Evolutionary conservation across 1,284 basidiomycete genomes (phyloP), one percentile per base, ranked within the genome.

Genomic region (Peniophora sp.): DNA sequence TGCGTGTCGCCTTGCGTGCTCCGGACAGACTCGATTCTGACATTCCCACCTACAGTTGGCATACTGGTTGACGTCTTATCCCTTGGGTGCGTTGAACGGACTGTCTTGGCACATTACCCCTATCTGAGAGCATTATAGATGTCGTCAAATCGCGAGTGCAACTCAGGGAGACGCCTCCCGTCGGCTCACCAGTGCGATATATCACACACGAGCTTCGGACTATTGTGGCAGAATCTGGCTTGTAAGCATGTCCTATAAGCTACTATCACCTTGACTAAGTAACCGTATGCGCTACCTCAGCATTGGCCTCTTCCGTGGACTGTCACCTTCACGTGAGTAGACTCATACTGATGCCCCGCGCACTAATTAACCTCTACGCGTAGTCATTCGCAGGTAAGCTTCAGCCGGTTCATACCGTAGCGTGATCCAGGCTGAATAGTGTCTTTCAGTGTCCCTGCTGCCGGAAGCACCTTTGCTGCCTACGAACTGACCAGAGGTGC

Each of bases 51-150:
- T 32, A 17, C 52, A 90, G 86, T 81, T 94, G 46, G 83, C 84
- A 1, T 98, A 99, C 64, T 99, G 96, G 96, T 75, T 97, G 2
- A 79, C 91, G 2, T 95, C 86, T 62, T 98, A 97, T 65, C 95
- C 92, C 0, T 71, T 94, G 3, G 86, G 85, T 86, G 47, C 18
- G 66, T 57, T 20, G 32, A 27, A 12, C 0, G 36, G 41, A 41
- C 44, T 12, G 10, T 6, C 24, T 41, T 34, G 47, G 10, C 24
- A 48, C 45, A 6, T n/a, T 20, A 15, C 18, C 22, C 24, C n/a
- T n/a, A 49, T 46, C 35, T 17, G 46, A 24, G 3, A 47, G 24
- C 50, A 36, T 20, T 47, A 1, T 51, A 90, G 93, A 97, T 59
- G 90, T 97, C 2, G 80, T 96, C 47, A 97, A 97, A 71, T 92